Base-by-base conservation (phyloP, 208 protist genomes). In the Wallacemonas sp. region DNA sequence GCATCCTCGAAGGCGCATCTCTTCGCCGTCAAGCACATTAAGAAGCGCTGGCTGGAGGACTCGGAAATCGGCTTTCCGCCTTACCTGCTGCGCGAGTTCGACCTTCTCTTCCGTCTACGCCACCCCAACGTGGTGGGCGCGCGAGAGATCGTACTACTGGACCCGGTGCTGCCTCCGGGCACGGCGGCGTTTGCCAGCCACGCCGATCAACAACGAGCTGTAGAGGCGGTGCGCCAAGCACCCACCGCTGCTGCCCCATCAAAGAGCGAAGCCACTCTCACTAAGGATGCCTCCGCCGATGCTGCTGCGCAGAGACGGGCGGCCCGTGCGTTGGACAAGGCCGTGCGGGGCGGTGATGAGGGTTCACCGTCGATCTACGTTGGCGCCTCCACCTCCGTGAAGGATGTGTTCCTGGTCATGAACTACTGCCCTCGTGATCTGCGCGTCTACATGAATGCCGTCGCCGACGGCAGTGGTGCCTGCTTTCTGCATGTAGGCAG, bases 321-420 rank as follows among this genome's bases (percentile, higher is more conserved):
- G 48, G 27, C 9, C 15, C 37, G 41, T 6, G 41, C 19, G 41
- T 19, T 46, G 19, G 5, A 5, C 5, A 46, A 5, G 41, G 41
- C 41, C 5, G 22, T 46, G 15, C 17, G 41, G 9, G 19, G 41
- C 24, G 6, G 17, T 5, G 41, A 46, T 46, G 42, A 5, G 42
- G 17, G 50, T 13, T 6, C 30, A 10, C 50, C 50, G 4, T 57
- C 50, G 30, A 57, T 57, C 30, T 57, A 57, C 32, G 50, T 57
- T 17, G 30, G 50, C 50, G 24, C 50, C 17, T n/a, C 9, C 17
- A 19, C 50, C 8, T 57, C 50, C 21, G 57, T 72, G 41, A 75
- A 78, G 27, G 83, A 90, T 61, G 79, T 93, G 4, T 93, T 89
- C 63, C 63, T 96, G 2, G 85, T 93, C 1, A 96, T 96, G 90